These are phyloP conservation scores for Spizellomyces punctatus DNA, from an alignment of 192 early-diverging fungal genomes.

Conservation along the genomic window DNA sequence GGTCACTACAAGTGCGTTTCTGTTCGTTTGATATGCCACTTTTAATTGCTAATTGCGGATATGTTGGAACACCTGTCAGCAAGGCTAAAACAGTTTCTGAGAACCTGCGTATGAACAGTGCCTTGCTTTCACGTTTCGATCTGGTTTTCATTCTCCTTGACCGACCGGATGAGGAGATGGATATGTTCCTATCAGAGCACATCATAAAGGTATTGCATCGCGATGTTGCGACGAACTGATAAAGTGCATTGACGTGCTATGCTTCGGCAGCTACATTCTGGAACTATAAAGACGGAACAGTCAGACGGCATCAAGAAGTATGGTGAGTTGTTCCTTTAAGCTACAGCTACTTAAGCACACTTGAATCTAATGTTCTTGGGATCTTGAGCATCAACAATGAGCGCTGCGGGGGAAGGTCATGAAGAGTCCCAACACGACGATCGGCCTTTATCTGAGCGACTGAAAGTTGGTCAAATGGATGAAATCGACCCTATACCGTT, in stretches of 20 bases:
- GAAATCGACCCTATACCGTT: slow-evolving; percentile 66
- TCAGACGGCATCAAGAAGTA: slow-evolving; percentile 18
- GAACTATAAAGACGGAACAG: slow-evolving; percentile 14
- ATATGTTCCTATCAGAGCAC: slow-evolving; percentile 77
- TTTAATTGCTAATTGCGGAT: background rate
- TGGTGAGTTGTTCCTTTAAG: background rate
- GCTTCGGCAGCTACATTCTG: slow-evolving; percentile 39
- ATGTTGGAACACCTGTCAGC: background rate
- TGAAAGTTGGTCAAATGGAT: slow-evolving; percentile 55
- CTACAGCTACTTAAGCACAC: too few relatives aligned
- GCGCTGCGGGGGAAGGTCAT: background rate
- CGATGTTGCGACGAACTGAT: background rate
- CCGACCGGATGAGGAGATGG: slow-evolving; percentile 77
- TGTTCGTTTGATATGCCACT: background rate
- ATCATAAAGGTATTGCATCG: slow-evolving; percentile 66
- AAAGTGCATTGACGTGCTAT: background rate
- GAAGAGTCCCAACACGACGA: background rate
- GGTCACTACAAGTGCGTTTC: slow-evolving; percentile 75
- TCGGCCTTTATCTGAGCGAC: slow-evolving; percentile 36
- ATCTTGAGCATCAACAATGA: too few relatives aligned
- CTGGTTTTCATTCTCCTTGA: slow-evolving; percentile 83
- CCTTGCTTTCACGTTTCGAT: slow-evolving; percentile 80
- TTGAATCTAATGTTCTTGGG: too few relatives aligned
- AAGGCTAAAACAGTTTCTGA: slow-evolving; percentile 73
- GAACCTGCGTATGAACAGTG: slow-evolving; percentile 76